Percentiles rank a stretch among this genome's conserved stretches.
phyloP scores from a whole-genome alignment of 2,329 filamentous ascomycete genomes.

The Aspergillus hiratsukae region DNA sequence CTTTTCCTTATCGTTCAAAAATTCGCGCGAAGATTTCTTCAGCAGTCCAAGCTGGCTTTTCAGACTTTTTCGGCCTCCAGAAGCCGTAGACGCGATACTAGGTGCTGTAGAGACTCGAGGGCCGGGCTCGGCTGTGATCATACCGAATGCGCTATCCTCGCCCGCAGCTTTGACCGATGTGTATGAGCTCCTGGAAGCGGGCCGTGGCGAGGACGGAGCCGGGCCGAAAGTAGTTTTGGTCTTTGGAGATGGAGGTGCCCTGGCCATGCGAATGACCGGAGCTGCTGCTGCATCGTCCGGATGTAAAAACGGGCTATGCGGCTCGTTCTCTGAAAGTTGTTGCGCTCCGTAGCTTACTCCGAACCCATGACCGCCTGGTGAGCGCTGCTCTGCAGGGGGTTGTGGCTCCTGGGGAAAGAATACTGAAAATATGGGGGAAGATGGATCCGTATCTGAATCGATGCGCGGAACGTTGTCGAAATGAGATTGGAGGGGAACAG shows the following conservation, averaged over 20 bases:
- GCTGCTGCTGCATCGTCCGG: conserved; percentile 57
- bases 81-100: conserved; percentile 39
- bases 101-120: conserved; percentile 34
- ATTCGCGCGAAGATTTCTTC: conserved; percentile 36
- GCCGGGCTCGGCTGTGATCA: conserved; percentile 38
- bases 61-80: conserved; percentile 35
- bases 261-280: conserved; percentile 75
- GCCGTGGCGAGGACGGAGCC: conserved; percentile 26
- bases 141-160: conserved; percentile 36
- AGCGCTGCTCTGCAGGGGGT: conserved; percentile 25
- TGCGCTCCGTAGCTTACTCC: conserved; percentile 71
- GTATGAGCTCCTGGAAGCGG: conserved; percentile 35
- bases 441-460: conserved; percentile 37
- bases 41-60: conserved; percentile 32
- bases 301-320: conserved; percentile 47
- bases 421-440: conserved; percentile 28
- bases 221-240: conserved; percentile 51
- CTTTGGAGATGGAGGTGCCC: conserved; percentile 72
- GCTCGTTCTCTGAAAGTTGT: conserved; percentile 49
- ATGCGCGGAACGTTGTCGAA: conserved; percentile 57
- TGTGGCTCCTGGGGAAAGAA: conserved; percentile 19
- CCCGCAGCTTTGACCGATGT: conserved; percentile 29
- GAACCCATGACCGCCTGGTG: conserved; percentile 44
- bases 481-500: conserved; percentile 62
- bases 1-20: conserved; percentile 32